Base-by-base conservation (phyloP, 2,329 filamentous ascomycete species). In the Cladophialophora exuberans region DNA sequence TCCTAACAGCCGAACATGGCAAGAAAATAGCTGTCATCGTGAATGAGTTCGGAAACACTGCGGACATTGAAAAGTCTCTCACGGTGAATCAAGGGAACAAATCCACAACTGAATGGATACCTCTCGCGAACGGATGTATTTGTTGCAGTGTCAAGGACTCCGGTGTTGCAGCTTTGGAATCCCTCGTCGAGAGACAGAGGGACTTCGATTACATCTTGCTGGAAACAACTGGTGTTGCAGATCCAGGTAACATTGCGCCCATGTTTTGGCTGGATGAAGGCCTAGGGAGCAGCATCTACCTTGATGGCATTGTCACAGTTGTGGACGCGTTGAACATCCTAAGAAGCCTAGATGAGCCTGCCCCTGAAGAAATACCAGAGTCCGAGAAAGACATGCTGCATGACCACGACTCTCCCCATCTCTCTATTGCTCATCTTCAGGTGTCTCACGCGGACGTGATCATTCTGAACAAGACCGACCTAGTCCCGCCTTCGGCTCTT, bases 201-300 rank as follows among this genome's bases (percentile, higher is more conserved):
- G 56, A 58, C 31, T 99, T 99, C 68, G 94, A 99, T 75, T 99
- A 97, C 74, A 97, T 99, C 62, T 82, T 99, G 2, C 84, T 99
- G 1, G 94, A 99, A 72, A 99, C 94, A 0, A 97, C 94, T 0
- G 94, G 94, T 0, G 81, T 99, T 4, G 94, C 94, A 3, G 93
- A 99, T 67, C 94, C 94, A 0, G 94, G 94, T 1, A 97, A 97
- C 66, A 85, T 99, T 47, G 94, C 94, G 0, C 94, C 94, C 0
- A 76, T 97, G 11, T 99, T 99, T 75, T 99, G 94, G 94, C 87
- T 99, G 22, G 94, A 99, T 65, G 93, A 97, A 62, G 94, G 92
- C 0, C 81, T 99, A 2, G 93, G 91, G 6, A 96, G 92, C 71
- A 92, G 88, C 31, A 97, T 99, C 65, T 99, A 96, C 71, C 83